Evolutionary conservation across 805 yeast species (phyloP).

Genomic region (Starmerella apicola): DNA sequence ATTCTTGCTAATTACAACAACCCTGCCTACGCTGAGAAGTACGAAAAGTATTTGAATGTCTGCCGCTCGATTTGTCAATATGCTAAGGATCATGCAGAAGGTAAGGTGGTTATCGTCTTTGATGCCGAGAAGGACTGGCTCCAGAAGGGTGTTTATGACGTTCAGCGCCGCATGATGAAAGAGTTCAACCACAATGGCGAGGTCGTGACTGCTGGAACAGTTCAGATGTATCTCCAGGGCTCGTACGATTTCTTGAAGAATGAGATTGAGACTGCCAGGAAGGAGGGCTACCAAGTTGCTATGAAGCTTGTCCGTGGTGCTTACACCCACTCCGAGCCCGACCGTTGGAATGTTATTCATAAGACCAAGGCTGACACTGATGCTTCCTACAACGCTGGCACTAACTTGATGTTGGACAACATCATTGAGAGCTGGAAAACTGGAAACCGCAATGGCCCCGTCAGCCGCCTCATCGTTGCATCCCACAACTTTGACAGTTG

Average conservation of each 20-base stretch:
- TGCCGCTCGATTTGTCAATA: slow-evolving; percentile 53
- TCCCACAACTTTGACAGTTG: slow-evolving; percentile 80
- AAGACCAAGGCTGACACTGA: slow-evolving; percentile 73
- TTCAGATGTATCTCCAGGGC: slow-evolving; percentile 80
- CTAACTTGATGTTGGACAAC: slow-evolving; percentile 47
- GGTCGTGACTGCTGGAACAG: slow-evolving; percentile 68
- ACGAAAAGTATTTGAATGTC: slow-evolving; percentile 49
- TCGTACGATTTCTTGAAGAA: slow-evolving; percentile 46
- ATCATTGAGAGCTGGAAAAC: slow-evolving; percentile 33
- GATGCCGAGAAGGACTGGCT: slow-evolving; percentile 87
- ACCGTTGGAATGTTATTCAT: slow-evolving; percentile 56
- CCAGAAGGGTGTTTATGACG: slow-evolving; percentile 82
- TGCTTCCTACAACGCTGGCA: slow-evolving; percentile 56
- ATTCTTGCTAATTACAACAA: slow-evolving; percentile 51
- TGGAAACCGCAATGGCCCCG: slow-evolving; percentile 41
- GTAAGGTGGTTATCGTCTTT: slow-evolving; percentile 48
- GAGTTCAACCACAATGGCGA: slow-evolving; percentile 55
- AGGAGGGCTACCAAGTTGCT: slow-evolving; percentile 57
- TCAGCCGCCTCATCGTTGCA: slow-evolving; percentile 59
- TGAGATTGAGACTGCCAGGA: slow-evolving; percentile 54
- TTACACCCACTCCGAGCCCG: slow-evolving; percentile 77
- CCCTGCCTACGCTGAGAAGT: slow-evolving; percentile 39
- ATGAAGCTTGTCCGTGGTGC: slow-evolving; percentile 92
- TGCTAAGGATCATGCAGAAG: slow-evolving; percentile 30
- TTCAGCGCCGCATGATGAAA: slow-evolving; percentile 69